Evolutionary conservation across 768 basidiomycete genomes (phyloP), one percentile per base, ranked within the genome.

Genomic region (Rhodocollybia butyracea): DNA sequence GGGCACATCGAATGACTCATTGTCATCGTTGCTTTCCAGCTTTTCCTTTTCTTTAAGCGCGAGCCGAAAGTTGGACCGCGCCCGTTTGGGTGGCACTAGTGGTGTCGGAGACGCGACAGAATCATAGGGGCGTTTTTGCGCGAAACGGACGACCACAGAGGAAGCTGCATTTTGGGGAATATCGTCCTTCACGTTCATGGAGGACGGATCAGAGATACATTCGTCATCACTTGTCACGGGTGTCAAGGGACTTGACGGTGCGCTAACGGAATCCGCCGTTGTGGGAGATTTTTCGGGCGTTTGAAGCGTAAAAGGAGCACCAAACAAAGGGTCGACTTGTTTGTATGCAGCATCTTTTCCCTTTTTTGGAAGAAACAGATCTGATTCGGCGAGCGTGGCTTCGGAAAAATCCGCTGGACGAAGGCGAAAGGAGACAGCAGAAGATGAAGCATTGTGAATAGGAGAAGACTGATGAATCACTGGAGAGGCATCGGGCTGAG

Each of bases 151-250:
- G 24, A 24, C 48, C 22, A 50, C 32, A 32, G 39, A 41, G 24
- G 38, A 40, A 13, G 39, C 39, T 3, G 31, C 34, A 32, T 53
- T 53, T 29, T 53, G 41, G 24, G 39, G 51, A 10, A 31, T 13
- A 40, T 21, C 22, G 51, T 53, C 51, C 27, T 41, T 43, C 38
- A 43, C 32, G 41, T 41, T 43, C 38, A 43, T 43, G 41, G 27
- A 34, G 27, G 51, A 53, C 41, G 39, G 27, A 53, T 40, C 38
- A 53, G 51, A 24, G 21, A 53, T 40, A 29, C n/a, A 43, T 53
- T 43, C 51, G 41, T 53, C 51, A 43, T 53, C 51, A 43, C n/a
- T n/a, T n/a, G 51, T 53, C 51, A 53, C 38, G 41, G 51, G 51
- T 11, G 51, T 53, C 40, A 53, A 43, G 11, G 51, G 51, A 42